Percentiles rank a stretch among this genome's conserved stretches.
phyloP scores from a whole-genome alignment of 305 asterid genomes.

The Rubia peregrina region DNA sequence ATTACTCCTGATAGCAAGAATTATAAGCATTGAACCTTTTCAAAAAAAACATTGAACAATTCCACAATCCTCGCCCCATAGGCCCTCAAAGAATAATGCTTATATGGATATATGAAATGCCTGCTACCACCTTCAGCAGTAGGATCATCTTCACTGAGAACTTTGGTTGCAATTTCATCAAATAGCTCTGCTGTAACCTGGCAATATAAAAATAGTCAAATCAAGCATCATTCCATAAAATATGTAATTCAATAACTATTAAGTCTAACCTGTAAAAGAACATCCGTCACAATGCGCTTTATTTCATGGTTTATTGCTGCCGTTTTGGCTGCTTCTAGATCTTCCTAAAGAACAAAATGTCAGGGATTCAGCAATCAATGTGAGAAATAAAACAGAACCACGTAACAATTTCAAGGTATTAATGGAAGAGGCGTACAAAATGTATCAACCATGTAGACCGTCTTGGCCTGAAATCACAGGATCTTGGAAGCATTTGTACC shows the following conservation, averaged over 20 bases:
- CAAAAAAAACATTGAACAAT: constrained; percentile 7
- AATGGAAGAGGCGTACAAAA: not conserved
- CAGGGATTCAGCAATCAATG: constrained; percentile 7
- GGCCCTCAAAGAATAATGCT: not conserved
- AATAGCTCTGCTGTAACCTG: constrained; percentile 98
- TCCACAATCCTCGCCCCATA: too few species aligned
- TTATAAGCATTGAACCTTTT: not conserved
- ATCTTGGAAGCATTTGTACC: not conserved
- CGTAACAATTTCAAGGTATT: not conserved
- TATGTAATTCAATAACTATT: constrained; percentile 22
- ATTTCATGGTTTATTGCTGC: constrained; percentile 90
- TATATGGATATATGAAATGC: not conserved
- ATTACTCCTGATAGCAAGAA: not conserved
- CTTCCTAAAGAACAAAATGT: constrained; percentile 49
- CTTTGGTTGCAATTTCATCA: constrained; percentile 95
- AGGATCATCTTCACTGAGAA: constrained; percentile 67
- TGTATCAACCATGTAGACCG: not conserved
- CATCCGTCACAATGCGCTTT: constrained; percentile 90
- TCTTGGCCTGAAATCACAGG: not conserved
- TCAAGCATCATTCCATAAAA: constrained; percentile 18
- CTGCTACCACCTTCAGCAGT: constrained; percentile 54
- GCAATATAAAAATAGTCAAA: constrained; percentile 34
- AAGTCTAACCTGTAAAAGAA: constrained; percentile 76
- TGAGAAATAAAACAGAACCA: not conserved
- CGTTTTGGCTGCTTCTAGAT: constrained; percentile 75